Evolutionary conservation across 352 stramenopile genomes (phyloP), one percentile per base, ranked within the genome.

Genomic region (Phytophthora hybrid): DNA sequence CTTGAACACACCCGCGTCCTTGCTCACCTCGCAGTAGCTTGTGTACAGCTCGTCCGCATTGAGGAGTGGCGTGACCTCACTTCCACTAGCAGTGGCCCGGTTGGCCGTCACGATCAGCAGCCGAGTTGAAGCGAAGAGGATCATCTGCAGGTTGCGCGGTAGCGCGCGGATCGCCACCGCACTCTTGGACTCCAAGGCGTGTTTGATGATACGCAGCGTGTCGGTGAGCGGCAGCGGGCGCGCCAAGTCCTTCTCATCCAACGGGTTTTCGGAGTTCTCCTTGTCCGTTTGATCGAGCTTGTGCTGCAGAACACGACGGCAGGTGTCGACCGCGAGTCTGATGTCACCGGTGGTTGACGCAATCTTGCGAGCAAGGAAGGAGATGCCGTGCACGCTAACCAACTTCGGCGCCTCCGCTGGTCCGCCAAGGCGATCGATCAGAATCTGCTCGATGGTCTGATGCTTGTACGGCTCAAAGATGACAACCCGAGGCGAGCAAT

Each of bases 381-480:
- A 78, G 46, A 96, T 82, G 21, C 88, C 88, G 66, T 94, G 84
- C 4, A 73, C 57, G 54, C 92, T 92, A 6, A 96, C 73, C 69
- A 94, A 74, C 51, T 86, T 83, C 3, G 66, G 59, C 8, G 85
- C 78, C 14, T 71, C 54, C 3, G 69, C 60, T 31, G 86, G 74
- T 18, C 83, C 85, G 7, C 87, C 87, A 54, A 96, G 69, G 0
- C 90, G 88, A 47, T 93, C 81, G 1, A 80, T 75, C 55, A 96
- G 74, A 64, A 96, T 96, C 46, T 83, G 75, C 63, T 90, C 80
- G 70, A 96, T 96, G 29, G 83, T 92, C 59, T 91, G 78, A 69
- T 92, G 87, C 16, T 80, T 77, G 75, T 96, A 96, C 23, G 90
- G 87, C 71, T 90, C 79, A 73, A 96, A 96, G 26, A 96, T 84